These are phyloP conservation scores for Saprolegnia diclina DNA, from an alignment of 352 stramenopile genomes.

Conservation along the genomic window DNA sequence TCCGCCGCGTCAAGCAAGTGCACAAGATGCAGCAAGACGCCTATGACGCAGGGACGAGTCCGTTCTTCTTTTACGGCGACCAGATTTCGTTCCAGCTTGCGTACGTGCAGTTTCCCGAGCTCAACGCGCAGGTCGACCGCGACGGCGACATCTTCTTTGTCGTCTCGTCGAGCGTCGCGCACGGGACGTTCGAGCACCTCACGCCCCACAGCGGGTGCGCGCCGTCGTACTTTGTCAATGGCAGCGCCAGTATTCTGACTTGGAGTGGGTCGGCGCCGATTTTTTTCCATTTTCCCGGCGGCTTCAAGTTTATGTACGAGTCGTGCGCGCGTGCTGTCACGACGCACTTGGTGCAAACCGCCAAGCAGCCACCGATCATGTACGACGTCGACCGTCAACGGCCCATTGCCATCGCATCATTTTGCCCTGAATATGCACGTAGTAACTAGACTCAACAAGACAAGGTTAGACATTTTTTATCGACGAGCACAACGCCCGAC, in stretches of 20 bases:
- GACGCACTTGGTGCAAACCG: neutral
- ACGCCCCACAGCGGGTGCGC: neutral
- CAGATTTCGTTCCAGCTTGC: constrained; percentile 24
- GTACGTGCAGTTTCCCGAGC: constrained; percentile 15
- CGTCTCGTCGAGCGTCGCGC: neutral
- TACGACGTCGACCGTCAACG: constrained; percentile 8
- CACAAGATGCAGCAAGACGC: constrained; percentile 1
- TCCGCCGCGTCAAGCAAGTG: constrained; percentile 4
- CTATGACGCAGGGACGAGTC: neutral
- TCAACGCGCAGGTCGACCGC: constrained; percentile 20
- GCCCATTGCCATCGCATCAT: neutral
- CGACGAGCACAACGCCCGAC: no score
- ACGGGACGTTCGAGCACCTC: neutral
- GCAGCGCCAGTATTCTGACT: neutral
- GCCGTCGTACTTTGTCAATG: neutral
- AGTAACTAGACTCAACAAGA: neutral
- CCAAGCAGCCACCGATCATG: neutral
- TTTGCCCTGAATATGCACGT: neutral
- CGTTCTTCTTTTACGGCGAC: constrained; percentile 21
- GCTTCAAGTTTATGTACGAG: constrained; percentile 4
- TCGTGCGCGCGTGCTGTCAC: neutral
- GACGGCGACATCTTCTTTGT: constrained; percentile 20
- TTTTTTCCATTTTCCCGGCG: constrained; percentile 24
- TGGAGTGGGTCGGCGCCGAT: constrained; percentile 5
- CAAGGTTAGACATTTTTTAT: neutral